A percentile compares a stretch with the other conserved stretches of the same genome.
Conservation (phyloP, 2,329 filamentous ascomycete genomes). For the Aspergillus neotritici region DNA sequence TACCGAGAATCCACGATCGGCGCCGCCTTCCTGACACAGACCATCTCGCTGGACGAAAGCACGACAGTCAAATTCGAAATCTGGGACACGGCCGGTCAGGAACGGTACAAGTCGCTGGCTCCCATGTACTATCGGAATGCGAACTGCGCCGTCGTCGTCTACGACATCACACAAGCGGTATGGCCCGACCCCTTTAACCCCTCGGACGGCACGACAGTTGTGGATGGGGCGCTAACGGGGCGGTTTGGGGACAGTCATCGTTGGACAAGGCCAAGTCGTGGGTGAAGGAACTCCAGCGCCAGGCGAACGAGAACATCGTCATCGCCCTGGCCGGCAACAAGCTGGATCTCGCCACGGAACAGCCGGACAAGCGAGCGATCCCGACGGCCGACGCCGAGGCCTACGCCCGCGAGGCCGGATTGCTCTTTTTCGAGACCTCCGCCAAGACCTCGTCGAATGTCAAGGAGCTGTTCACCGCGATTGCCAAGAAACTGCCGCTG, state of each 20-base stretch:
- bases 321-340: constrained; percentile 98
- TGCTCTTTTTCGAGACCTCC: constrained; percentile 97
- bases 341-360: constrained; percentile 88
- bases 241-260: constrained; percentile 60
- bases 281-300: constrained; percentile 97
- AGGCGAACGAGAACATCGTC: constrained; percentile 99
- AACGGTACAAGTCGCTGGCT: constrained; percentile 96
- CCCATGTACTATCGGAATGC: constrained; percentile 99
- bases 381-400: constrained; percentile 84
- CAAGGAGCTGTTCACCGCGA: constrained; percentile 89
- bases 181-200: constrained; percentile 29
- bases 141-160: constrained; percentile 98
- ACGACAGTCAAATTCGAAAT: constrained; percentile 99
- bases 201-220: neutral
- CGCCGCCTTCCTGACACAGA: constrained; percentile 97
- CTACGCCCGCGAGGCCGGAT: constrained; percentile 85
- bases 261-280: constrained; percentile 98
- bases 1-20: constrained; percentile 98
- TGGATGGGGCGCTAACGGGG: constrained; percentile 10
- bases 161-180: constrained; percentile 99
- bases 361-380: constrained; percentile 93
- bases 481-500: constrained; percentile 94
- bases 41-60: constrained; percentile 94
- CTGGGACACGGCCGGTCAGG: constrained; percentile 97
- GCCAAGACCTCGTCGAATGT: constrained; percentile 98